Evolutionary conservation across 345 rosid species (phyloP), one percentile per base, ranked within the genome.

Genomic region (Aegle marmelos): DNA sequence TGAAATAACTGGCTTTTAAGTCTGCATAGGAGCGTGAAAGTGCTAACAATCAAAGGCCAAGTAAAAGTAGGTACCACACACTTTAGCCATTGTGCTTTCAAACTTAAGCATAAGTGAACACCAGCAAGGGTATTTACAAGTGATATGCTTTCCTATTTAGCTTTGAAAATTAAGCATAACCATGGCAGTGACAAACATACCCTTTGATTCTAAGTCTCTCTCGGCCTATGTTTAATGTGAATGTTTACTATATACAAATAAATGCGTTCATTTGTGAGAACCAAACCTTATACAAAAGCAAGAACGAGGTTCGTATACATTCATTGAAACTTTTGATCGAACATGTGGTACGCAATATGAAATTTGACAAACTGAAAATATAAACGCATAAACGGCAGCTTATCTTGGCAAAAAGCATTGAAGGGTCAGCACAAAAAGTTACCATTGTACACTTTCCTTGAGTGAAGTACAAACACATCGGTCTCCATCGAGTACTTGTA

Each of bases 381-480:
- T 41, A 53, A 27, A 16, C 1, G 5, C 25, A 8, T 13, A 30
- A 28, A 48, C 28, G 19, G 9, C 2, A 4, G 8, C 16, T 9
- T 28, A 64, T 37, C 8, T 39, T 21, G 33, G 30, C 59, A 21
- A 37, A 34, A 68, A 11, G 0, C 16, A 27, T 22, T n/a, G 14
- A 6, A 50, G 41, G 53, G 54, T 36, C 21, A 33, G 33, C 62
- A 2, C 58, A 1, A n/a, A 41, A 71, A 27, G 21, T 9, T 67
- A 95, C 96, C 97, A 72, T 90, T 73, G 90, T 87, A 80, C 98
- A 93, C 78, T 85, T 93, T 53, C 92, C 98, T 64, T 95, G 99
- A 10, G 97, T 85, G 86, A 83, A 77, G 83, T 95, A 92, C 93
- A 95, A 80, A 73, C 99, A 95, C 93, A 87, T 86, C 27, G 94